phyloP scores from a whole-genome alignment of 2,329 filamentous ascomycete genomes.

The Tolypocladium guangdongense region DNA sequence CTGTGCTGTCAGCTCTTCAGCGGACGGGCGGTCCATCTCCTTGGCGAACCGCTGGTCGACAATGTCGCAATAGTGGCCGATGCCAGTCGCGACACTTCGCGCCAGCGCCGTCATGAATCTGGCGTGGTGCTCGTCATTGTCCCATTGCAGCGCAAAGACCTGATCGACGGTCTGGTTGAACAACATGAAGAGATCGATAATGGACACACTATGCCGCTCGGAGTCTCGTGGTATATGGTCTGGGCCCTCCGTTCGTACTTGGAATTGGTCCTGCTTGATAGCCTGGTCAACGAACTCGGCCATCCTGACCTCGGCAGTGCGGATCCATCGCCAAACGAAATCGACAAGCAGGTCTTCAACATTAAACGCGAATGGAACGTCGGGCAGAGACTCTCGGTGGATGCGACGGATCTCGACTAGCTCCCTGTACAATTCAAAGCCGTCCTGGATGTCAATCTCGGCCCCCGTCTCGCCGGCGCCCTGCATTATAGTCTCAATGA shows the following conservation, averaged over 20 bases:
- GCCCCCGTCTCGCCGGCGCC: constrained; percentile 56
- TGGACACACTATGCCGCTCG: constrained; percentile 82
- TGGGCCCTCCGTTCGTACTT: constrained; percentile 55
- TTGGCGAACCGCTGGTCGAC: constrained; percentile 74
- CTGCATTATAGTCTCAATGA: constrained; percentile 72
- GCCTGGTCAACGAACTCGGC: constrained; percentile 80
- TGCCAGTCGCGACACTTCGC: constrained; percentile 70
- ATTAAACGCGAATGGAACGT: constrained; percentile 70
- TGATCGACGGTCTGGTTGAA: constrained; percentile 90
- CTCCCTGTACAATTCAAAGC: constrained; percentile 87
- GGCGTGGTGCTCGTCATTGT: constrained; percentile 85
- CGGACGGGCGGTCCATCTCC: constrained; percentile 88
- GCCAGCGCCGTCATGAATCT: constrained; percentile 94
- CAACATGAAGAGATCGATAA: constrained; percentile 86
- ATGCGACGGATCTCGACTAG: constrained; percentile 75
- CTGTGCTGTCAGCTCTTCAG: constrained; percentile 71
- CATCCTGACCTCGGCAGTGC: constrained; percentile 67
- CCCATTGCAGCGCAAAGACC: constrained; percentile 78
- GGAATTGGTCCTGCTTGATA: constrained; percentile 81
- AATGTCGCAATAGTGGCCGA: constrained; percentile 84
- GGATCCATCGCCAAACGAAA: constrained; percentile 95
- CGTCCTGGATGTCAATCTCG: constrained; percentile 81
- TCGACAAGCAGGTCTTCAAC: constrained; percentile 77
- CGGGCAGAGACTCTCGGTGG: constrained; percentile 64
- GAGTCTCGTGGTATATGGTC: constrained; percentile 60